Conservation (phyloP, 805 yeast genomes). For the Wickerhamomyces subpelliculosus region DNA sequence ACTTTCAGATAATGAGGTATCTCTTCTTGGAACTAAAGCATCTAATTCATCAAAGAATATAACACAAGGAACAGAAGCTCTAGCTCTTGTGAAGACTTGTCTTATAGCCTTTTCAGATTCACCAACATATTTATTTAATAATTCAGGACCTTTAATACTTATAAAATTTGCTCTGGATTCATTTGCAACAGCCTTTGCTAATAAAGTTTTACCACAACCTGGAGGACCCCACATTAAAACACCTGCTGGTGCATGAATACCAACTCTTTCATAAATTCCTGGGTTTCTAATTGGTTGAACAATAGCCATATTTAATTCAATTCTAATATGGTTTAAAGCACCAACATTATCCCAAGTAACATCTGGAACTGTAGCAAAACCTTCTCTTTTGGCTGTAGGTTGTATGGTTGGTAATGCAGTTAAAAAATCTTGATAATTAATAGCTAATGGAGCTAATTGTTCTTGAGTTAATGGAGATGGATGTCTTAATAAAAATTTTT, state of each 20-base stretch:
- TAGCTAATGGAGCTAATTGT: constrained; percentile 70
- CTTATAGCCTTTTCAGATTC: constrained; percentile 92
- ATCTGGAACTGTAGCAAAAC: constrained; percentile 97
- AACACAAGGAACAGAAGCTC: constrained; percentile 90
- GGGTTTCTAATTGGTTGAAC: constrained; percentile 95
- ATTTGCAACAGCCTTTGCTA: constrained; percentile 97
- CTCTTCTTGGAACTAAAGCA: constrained; percentile 93
- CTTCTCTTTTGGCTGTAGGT: constrained; percentile 97
- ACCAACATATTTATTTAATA: constrained; percentile 91
- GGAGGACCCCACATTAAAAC: constrained; percentile 99
- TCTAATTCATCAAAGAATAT: constrained; percentile 95
- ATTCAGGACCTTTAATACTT: constrained; percentile 92
- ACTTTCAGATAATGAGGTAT: constrained; percentile 78
- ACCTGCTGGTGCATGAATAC: constrained; percentile 95
- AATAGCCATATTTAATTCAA: constrained; percentile 93
- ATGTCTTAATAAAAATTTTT: constrained; percentile 61
- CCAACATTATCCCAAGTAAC: constrained; percentile 96
- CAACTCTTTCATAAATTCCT: constrained; percentile 81
- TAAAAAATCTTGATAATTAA: constrained; percentile 72
- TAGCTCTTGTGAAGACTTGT: constrained; percentile 86
- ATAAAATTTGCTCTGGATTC: constrained; percentile 96
- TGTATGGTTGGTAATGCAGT: constrained; percentile 88
- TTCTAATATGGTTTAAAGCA: constrained; percentile 71
- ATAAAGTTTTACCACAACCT: constrained; percentile 94
- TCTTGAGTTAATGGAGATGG: constrained; percentile 74